phyloP scores from a whole-genome alignment of 352 stramenopile genomes.

The Phytophthora pinifolia region DNA sequence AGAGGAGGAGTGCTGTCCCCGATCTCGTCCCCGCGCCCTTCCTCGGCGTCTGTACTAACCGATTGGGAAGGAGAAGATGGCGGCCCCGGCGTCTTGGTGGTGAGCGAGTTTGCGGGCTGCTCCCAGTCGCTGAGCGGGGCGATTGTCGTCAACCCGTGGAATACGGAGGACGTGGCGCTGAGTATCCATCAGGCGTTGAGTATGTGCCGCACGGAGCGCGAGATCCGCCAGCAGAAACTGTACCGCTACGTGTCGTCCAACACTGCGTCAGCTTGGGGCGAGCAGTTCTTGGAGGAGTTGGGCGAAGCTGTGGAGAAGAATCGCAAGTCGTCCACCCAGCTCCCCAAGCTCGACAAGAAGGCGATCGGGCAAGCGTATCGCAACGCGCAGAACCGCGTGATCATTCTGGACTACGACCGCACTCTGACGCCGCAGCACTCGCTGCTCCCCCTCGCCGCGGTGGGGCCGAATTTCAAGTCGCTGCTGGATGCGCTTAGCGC shows the following conservation, averaged over 20 bases:
- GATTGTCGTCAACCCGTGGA: conserved; percentile 88
- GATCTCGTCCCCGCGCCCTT: conserved; percentile 28
- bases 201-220: conserved; percentile 80
- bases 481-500: conserved; percentile 68
- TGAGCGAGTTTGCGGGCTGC: conserved; percentile 89
- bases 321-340: conserved; percentile 40
- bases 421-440: conserved; percentile 80
- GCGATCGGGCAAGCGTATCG: conserved; percentile 68
- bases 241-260: conserved; percentile 89
- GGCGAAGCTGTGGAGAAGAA: conserved; percentile 62
- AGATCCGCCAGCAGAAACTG: conserved; percentile 89
- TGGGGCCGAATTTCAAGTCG: conserved; percentile 76
- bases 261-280: conserved; percentile 81
- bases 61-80: conserved; percentile 81
- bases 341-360: conserved; percentile 63
- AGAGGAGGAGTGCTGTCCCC: conserved; percentile 26
- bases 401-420: conserved; percentile 89
- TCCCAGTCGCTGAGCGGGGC: conserved; percentile 87
- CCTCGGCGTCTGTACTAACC: conserved; percentile 46
- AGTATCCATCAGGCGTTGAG: conserved; percentile 84
- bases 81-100: conserved; percentile 80
- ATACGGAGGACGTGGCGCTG: conserved; percentile 82
- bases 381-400: conserved; percentile 73
- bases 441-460: conserved; percentile 74
- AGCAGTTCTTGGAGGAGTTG: conserved; percentile 80